Conservation (phyloP, 2,329 filamentous ascomycete genomes). For the Trichoderma sp. region DNA sequence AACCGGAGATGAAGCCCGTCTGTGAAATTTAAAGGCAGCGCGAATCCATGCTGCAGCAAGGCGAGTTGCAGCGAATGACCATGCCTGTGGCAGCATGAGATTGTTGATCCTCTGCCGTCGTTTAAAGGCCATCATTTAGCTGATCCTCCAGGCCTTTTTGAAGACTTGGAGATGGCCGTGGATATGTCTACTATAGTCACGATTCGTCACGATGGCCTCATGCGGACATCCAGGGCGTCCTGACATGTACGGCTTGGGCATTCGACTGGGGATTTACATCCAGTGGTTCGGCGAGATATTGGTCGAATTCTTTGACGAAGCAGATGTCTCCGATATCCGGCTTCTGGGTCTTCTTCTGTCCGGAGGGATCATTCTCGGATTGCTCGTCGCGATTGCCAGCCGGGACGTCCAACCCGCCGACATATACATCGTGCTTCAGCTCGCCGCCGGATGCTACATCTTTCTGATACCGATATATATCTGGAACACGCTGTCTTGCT, state of each 20-base stretch:
- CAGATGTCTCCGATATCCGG: conserved; percentile 35
- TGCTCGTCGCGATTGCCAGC: conserved; percentile 34
- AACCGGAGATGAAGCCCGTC: not conserved
- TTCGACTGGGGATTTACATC: conserved; percentile 40
- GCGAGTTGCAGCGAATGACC: conserved; percentile 19
- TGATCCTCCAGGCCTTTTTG: not conserved
- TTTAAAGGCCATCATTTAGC: not conserved
- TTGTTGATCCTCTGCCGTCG: conserved; percentile 24
- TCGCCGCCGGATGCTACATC: conserved; percentile 38
- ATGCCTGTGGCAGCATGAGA: conserved; percentile 9
- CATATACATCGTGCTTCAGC: conserved; percentile 20
- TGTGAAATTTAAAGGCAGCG: conserved; percentile 2
- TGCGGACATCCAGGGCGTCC: conserved; percentile 35
- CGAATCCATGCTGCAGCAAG: conserved; percentile 11
- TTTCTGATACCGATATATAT: conserved; percentile 39
- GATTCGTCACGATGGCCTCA: conserved; percentile 27
- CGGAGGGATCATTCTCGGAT: conserved; percentile 32
- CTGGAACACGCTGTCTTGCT: conserved; percentile 39
- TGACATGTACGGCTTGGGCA: conserved; percentile 41
- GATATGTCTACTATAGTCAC: not conserved
- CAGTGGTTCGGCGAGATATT: conserved; percentile 41
- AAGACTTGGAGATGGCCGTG: too few relatives aligned
- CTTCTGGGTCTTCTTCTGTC: conserved; percentile 39
- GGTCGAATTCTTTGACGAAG: conserved; percentile 36
- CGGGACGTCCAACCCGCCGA: conserved; percentile 28